Percentiles rank a stretch among this genome's conserved stretches.
phyloP scores from a whole-genome alignment of 176 grass and related monocot species.

The Hyparrhenia diplandra region DNA sequence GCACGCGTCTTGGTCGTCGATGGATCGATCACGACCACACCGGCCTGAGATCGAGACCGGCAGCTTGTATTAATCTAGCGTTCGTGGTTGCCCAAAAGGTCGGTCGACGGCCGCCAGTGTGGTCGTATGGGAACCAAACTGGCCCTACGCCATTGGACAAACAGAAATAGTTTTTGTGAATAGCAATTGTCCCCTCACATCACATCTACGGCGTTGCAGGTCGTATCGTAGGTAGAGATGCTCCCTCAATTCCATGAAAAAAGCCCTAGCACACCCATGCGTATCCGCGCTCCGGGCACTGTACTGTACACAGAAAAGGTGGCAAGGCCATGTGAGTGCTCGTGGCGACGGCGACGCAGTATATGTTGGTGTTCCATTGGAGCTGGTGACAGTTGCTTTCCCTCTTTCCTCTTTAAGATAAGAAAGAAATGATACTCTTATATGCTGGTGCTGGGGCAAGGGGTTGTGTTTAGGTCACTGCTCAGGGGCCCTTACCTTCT shows the following conservation, averaged over 20 bases:
- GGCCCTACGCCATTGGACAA: neutral
- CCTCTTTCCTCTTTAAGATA: neutral
- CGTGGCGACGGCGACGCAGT: neutral
- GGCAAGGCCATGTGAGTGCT: conserved; percentile 32
- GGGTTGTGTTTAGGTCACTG: neutral
- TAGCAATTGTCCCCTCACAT: conserved; percentile 1
- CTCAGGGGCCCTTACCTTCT: neutral
- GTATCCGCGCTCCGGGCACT: too few species aligned
- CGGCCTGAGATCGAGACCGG: too few species aligned
- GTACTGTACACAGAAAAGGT: neutral
- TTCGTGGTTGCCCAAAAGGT: neutral
- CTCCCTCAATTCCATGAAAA: neutral
- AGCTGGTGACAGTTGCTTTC: neutral
- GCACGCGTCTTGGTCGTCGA: neutral
- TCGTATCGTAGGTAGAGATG: neutral
- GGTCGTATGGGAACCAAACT: too few species aligned
- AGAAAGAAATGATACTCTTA: too few species aligned
- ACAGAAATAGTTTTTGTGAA: neutral
- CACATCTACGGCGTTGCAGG: neutral
- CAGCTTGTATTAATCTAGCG: neutral
- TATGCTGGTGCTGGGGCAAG: neutral
- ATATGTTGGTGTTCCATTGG: neutral
- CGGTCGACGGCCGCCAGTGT: neutral
- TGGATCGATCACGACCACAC: neutral
- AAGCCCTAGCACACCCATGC: neutral